Evolutionary conservation across 2,329 filamentous ascomycete species (phyloP).

Genomic region (Fusarium sp.): DNA sequence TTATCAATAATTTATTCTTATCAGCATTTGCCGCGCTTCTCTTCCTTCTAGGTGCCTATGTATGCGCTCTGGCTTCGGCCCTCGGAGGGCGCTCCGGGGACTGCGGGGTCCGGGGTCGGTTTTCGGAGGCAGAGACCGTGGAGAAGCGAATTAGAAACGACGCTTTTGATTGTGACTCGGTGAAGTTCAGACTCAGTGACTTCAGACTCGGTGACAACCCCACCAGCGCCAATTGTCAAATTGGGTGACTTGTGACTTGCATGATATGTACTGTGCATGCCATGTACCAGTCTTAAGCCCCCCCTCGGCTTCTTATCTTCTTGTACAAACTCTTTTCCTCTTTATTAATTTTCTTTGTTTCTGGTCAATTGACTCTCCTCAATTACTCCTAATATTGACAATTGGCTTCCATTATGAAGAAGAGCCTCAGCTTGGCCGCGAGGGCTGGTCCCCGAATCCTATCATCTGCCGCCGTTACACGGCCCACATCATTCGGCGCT

Average conservation of each 20-base stretch:
- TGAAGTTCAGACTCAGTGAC: slow-evolving; percentile 9
- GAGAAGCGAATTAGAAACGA: slow-evolving; percentile 2
- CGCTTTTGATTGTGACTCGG: slow-evolving; percentile 3
- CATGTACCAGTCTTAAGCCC: slow-evolving; percentile 18
- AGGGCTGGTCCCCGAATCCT: slow-evolving; percentile 47
- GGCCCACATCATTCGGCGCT: slow-evolving; percentile 36
- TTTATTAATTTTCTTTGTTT: slow-evolving; percentile 7
- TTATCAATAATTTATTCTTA: not conserved
- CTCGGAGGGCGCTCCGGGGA: slow-evolving; percentile 37
- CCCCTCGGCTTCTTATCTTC: slow-evolving; percentile 18
- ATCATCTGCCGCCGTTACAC: slow-evolving; percentile 26
- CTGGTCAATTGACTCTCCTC: slow-evolving; percentile 32
- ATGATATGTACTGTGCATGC: slow-evolving; percentile 14
- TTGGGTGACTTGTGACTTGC: slow-evolving; percentile 24
- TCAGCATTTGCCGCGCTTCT: slow-evolving; percentile 12
- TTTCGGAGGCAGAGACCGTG: slow-evolving; percentile 34
- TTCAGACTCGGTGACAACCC: slow-evolving; percentile 28
- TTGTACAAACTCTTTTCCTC: slow-evolving; percentile 5
- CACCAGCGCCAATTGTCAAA: slow-evolving; percentile 24
- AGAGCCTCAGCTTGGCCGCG: slow-evolving; percentile 46
- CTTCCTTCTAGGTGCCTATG: not conserved
- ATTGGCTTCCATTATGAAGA: slow-evolving; percentile 47
- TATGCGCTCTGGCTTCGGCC: slow-evolving; percentile 1
- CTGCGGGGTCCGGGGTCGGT: slow-evolving; percentile 32
- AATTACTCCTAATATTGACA: slow-evolving; percentile 20